Evolutionary conservation across 176 grass and related monocot species (phyloP), one percentile per base, ranked within the genome.

Genomic region (Secale cereale): DNA sequence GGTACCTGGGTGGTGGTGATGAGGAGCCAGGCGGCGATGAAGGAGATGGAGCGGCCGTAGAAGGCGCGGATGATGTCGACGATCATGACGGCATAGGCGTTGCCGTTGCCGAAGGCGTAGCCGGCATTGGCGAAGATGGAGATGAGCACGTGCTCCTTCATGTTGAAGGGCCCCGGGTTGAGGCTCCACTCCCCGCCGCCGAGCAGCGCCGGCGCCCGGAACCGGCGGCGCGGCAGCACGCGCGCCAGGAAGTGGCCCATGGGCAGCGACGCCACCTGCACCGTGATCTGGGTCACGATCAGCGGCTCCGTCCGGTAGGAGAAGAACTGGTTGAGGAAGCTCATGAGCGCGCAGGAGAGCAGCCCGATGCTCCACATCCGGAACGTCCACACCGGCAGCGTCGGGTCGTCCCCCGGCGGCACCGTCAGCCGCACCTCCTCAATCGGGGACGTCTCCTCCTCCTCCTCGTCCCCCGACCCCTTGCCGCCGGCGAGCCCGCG

Each of bases 141-240:
- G 82, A 98, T 95, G 85, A 98, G 92, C 41, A 98, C 95, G 89
- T 95, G 95, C 91, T 98, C 95, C 95, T 98, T 98, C 70, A 95
- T 90, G 87, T 98, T 95, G 91, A 98, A 98, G 5, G 95, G 95
- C 0, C 95, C 95, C 41, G 95, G 95, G 76, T 98, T 95, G 36
- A 98, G 87, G 86, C 85, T 85, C 85, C 92, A 95, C 72, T 91
- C 85, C 0, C 87, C 59, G 62, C 82, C 65, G 64, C 89, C 85
- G 20, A 92, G 82, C 4, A 36, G 0, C 23, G 73, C 70, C 0
- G 89, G 89, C 0, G 20, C 35, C 1, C 25, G 68, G 87, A 91
- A 88, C 45, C 9, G 35, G 40, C 76, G 25, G 64, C 39, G 43
- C 41, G 95, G 92, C 11, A 98, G 92, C 25, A 78, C 80, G 0